Percentiles rank a stretch among this genome's conserved stretches.
Conservation (phyloP, 1,284 basidiomycete genomes). For the Ceratobasidium sp. region DNA sequence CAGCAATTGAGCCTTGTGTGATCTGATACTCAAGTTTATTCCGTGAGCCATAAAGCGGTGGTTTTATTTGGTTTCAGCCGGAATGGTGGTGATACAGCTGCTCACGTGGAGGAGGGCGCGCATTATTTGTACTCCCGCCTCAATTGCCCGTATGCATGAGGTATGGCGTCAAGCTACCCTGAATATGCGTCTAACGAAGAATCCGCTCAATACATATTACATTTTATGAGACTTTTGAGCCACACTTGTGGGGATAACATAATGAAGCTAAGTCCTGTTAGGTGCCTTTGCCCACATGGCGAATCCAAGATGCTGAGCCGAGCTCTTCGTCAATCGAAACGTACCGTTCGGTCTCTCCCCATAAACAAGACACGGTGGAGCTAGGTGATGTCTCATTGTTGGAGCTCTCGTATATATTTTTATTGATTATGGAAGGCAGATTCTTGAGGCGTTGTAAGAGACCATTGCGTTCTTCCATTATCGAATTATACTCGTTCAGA, state of each 20-base stretch:
- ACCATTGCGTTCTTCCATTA: conserved; percentile 6
- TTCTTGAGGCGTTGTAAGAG: background rate
- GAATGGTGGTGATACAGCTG: no score
- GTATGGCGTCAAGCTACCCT: background rate
- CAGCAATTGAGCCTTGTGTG: background rate
- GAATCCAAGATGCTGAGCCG: conserved; percentile 11
- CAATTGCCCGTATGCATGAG: background rate
- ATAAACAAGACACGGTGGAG: background rate
- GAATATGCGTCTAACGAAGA: no score
- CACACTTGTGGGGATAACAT: background rate
- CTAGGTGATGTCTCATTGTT: background rate
- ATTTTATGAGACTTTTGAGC: no score
- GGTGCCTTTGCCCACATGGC: background rate
- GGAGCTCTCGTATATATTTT: no score
- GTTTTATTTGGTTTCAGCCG: no score
- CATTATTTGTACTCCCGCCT: background rate
- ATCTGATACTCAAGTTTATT: no score
- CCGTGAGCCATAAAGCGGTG: no score
- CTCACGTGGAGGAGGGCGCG: background rate
- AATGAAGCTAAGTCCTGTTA: background rate
- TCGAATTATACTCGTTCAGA: background rate
- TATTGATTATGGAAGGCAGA: no score
- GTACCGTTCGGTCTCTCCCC: background rate
- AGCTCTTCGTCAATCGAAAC: background rate
- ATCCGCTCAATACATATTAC: background rate